Conservation (phyloP, 306 rosid genomes). For the Rubus parviflorus region DNA sequence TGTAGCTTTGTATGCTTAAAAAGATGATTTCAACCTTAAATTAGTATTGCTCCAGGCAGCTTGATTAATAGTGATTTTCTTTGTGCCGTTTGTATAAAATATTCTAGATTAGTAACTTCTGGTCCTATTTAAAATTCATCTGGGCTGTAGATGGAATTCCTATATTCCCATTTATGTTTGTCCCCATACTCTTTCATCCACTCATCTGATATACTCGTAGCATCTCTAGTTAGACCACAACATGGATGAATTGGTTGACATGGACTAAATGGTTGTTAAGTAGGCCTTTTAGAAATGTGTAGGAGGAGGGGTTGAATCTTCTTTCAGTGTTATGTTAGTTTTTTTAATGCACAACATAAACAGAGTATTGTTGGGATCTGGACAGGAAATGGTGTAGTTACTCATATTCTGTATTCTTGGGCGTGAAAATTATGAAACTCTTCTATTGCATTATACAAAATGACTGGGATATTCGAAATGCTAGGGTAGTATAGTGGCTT, state of each 20-base stretch:
- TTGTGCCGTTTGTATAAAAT: neutral
- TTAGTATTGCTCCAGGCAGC: neutral
- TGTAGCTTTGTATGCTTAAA: neutral
- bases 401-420: neutral
- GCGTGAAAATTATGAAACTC: neutral
- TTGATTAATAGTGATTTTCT: neutral
- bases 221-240: neutral
- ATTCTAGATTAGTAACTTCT: neutral
- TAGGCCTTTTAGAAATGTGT: neutral
- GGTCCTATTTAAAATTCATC: neutral
- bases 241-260: neutral
- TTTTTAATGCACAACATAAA: neutral
- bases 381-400: neutral
- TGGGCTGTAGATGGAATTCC: neutral
- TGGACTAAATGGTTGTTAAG: neutral
- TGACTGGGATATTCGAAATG: neutral
- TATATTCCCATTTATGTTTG: neutral
- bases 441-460: neutral
- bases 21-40: neutral
- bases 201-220: neutral
- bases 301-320: neutral
- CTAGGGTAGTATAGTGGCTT: neutral
- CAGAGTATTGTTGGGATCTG: neutral
- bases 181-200: neutral
- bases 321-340: neutral